These are phyloP conservation scores for Penicillium vulpinum DNA, from an alignment of 2,329 filamentous ascomycete species.

Conservation along the genomic window DNA sequence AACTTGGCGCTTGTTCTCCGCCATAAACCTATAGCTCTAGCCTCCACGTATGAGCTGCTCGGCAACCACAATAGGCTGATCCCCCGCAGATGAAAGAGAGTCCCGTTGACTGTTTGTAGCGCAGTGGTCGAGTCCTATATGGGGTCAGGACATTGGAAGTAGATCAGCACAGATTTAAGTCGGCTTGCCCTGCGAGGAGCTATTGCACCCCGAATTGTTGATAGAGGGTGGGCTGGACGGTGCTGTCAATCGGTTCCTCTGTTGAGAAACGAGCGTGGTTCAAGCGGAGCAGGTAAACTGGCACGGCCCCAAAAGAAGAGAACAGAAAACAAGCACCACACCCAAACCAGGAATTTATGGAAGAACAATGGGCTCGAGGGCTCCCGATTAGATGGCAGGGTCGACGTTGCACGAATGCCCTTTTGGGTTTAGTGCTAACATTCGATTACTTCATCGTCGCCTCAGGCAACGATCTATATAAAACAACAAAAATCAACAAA, in stretches of 20 bases:
- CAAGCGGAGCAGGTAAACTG: constrained; percentile 3
- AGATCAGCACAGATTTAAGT: not conserved
- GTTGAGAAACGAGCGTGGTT: constrained; percentile 9
- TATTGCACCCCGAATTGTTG: constrained; percentile 1
- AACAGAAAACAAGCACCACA: constrained; percentile 10
- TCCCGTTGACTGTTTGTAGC: not conserved
- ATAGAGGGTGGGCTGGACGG: constrained; percentile 6
- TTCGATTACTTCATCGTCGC: constrained; percentile 12
- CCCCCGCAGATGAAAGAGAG: not conserved
- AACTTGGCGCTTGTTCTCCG: constrained; percentile 60
- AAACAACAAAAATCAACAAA: not conserved
- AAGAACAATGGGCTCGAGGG: constrained; percentile 4
- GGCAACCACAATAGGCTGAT: not conserved
- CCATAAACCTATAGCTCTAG: constrained; percentile 43
- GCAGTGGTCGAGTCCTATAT: constrained; percentile 5
- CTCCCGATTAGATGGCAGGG: constrained; percentile 14
- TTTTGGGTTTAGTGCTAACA: constrained; percentile 19
- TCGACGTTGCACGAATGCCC: constrained; percentile 18
- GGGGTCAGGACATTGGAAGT: constrained; percentile 13
- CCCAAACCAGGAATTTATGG: constrained; percentile 10
- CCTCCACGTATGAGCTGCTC: constrained; percentile 2
- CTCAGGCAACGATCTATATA: constrained; percentile 4
- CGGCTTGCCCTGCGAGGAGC: constrained; percentile 3
- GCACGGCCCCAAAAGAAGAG: constrained; percentile 7
- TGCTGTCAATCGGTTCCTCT: constrained; percentile 3